Conservation (phyloP, 768 basidiomycete species). For the Cystobasidium tubakii region DNA sequence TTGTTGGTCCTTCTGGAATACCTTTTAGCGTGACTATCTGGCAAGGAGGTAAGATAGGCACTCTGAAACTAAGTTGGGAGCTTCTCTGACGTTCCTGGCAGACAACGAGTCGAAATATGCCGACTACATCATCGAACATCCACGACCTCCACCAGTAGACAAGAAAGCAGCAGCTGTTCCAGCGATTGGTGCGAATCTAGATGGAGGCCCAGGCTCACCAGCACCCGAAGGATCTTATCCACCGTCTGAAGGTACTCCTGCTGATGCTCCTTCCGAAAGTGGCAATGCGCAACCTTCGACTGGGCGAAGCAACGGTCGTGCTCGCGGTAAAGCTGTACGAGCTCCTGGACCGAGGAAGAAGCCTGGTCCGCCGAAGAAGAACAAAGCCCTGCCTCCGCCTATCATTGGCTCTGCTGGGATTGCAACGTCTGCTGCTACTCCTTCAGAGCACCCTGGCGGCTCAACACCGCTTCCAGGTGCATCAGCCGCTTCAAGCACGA, state of each 20-base stretch:
- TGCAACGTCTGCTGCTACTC: neutral
- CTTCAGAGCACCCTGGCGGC: neutral
- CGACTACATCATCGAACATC: conserved; percentile 20
- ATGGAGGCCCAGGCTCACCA: conserved; percentile 27
- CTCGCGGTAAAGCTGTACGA: neutral
- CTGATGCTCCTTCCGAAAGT: conserved; percentile 1
- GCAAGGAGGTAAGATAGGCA: conserved; percentile 16
- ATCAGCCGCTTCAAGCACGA: neutral
- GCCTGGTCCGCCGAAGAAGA: conserved; percentile 20
- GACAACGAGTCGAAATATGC: conserved; percentile 23
- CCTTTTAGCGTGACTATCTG: conserved; percentile 12
- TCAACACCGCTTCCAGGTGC: neutral
- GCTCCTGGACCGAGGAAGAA: conserved; percentile 17
- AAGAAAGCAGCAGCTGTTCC: neutral
- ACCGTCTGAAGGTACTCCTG: conserved; percentile 6
- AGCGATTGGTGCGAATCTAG: neutral
- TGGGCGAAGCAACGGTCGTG: neutral
- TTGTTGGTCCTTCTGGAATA: conserved; percentile 17
- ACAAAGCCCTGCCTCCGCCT: conserved; percentile 1
- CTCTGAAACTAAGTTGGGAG: neutral
- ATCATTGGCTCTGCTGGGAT: neutral
- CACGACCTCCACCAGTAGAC: conserved; percentile 26
- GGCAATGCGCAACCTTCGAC: neutral
- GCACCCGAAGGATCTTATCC: conserved; percentile 4
- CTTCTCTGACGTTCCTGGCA: neutral